Base-by-base conservation (phyloP, 495 filamentous ascomycete species). In the Penicillium pancosmium region DNA sequence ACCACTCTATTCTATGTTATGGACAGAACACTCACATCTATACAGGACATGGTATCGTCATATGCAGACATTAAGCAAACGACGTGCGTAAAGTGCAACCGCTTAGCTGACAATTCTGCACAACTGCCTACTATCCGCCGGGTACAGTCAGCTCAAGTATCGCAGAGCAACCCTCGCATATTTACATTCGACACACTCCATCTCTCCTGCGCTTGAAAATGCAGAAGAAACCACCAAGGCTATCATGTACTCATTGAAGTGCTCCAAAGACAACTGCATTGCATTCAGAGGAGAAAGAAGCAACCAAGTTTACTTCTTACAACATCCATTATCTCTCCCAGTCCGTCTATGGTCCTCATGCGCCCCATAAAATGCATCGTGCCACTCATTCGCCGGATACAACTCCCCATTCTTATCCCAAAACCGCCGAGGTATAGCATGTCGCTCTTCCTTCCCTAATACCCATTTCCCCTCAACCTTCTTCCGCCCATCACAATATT, bases 1-100 rank as follows among this genome's bases (percentile, higher is more conserved):
- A 10, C 11, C 36, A 10, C 25, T 48, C 23, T 9, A 12, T 13
- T n/a, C 9, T 23, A 10, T 13, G 13, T 5, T 25, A 5, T 8
- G 7, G 4, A 44, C 3, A 44, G n/a, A 33, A 50, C 35, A 41
- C 62, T 72, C 38, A 69, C 43, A 34, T 38, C 7, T 6, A 18
- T 25, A 4, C 53, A 78, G 75, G 73, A 78, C 48, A 73, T 76
- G 72, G 71, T 76, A 9, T 65, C 70, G 43, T 74, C 78, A 23
- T 80, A 80, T 52, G 61, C 71, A 9, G 66, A 73, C 57, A 66
- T 79, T 54, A 77, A 75, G 41, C 69, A 74, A 46, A 72, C 70
- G 4, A 63, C 69, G 8, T 80, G 78, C 50, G 57, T 61, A 0
- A 77, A 75, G 50, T 80, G 78, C 63, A 65, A 61, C 31, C 66